Evolutionary conservation across 352 stramenopile genomes (phyloP), one percentile per base, ranked within the genome.

Genomic region (Aphanomyces cochlioides): DNA sequence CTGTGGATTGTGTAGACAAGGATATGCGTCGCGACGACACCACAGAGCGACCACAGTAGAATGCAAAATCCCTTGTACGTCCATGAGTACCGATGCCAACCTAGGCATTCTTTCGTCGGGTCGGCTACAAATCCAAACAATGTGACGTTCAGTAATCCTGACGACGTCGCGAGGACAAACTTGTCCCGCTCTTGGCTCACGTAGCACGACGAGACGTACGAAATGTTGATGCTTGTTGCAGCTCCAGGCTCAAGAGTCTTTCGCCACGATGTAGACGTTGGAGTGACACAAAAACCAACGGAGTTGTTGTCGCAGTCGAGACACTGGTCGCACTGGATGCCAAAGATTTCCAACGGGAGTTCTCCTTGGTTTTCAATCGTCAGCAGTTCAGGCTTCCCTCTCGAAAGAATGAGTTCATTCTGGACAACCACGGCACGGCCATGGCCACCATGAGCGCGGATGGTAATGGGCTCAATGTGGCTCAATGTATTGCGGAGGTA

Each of bases 401-500:
- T 12, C 8, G 54, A 61, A 3, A 13, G 38, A 6, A 67, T 43
- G 2, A 8, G 17, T 21, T 43, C 38, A 8, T 39, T 56, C 4
- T 67, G 21, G 59, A 39, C n/a, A 19, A 40, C 59, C 8, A 37
- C 40, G 17, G 53, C 57, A 21, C 48, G 41, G 8, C 59, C 59
- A 17, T 8, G 38, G 17, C 59, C 59, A n/a, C 59, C 59, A 7
- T 8, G 15, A 34, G 36, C 59, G 12, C 59, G 59, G 5, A 67
- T 12, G 2, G 56, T 45, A 5, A 67, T 39, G 7, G 59, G 59
- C 28, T 67, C 59, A 41, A 67, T 67, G 21, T 67, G 59, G 59
- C 39, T 67, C 59, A 67, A 15, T 34, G 59, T 56, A 34, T 67
- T 67, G 59, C 59, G 59, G n/a, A 67, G 10, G 59, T 67, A 67